Conservation (phyloP, 805 yeast species). For the Wickerhamomyces sydowiorum region DNA sequence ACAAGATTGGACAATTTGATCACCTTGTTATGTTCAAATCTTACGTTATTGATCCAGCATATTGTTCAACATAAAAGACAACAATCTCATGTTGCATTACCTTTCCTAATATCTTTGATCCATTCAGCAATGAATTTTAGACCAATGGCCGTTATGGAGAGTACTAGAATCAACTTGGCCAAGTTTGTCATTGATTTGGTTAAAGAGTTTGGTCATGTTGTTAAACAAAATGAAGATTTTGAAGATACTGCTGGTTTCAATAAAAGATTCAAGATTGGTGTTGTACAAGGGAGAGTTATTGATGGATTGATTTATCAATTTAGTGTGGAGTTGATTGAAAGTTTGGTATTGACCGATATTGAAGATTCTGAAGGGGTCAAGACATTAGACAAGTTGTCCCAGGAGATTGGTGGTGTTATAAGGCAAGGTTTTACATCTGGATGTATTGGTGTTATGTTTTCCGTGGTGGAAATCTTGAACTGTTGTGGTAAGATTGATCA, state of each 20-base stretch:
- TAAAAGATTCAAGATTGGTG: conserved; percentile 20
- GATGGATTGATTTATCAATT: conserved; percentile 46
- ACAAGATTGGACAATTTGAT: conserved; percentile 44
- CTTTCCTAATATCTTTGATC: conserved; percentile 54
- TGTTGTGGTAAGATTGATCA: conserved; percentile 29
- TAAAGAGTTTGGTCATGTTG: conserved; percentile 13
- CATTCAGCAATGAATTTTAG: conserved; percentile 52
- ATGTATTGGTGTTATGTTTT: conserved; percentile 40
- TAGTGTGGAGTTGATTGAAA: conserved; percentile 53
- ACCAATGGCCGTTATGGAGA: conserved; percentile 50
- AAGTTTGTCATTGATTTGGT: neutral
- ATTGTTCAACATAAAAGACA: conserved; percentile 3
- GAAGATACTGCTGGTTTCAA: conserved; percentile 16
- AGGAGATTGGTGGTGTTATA: neutral
- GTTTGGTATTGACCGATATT: conserved; percentile 21
- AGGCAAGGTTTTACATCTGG: neutral
- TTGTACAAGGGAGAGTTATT: conserved; percentile 40
- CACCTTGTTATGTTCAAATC: conserved; percentile 31
- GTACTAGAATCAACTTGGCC: conserved; percentile 13
- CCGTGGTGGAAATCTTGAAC: conserved; percentile 47
- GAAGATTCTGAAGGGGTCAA: too few relatives aligned
- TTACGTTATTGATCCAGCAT: conserved; percentile 25
- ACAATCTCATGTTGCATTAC: conserved; percentile 34
- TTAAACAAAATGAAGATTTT: conserved; percentile 20
- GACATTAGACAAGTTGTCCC: neutral